phyloP scores from a whole-genome alignment of 495 filamentous ascomycete genomes.

The Xeromyces bisporus region DNA sequence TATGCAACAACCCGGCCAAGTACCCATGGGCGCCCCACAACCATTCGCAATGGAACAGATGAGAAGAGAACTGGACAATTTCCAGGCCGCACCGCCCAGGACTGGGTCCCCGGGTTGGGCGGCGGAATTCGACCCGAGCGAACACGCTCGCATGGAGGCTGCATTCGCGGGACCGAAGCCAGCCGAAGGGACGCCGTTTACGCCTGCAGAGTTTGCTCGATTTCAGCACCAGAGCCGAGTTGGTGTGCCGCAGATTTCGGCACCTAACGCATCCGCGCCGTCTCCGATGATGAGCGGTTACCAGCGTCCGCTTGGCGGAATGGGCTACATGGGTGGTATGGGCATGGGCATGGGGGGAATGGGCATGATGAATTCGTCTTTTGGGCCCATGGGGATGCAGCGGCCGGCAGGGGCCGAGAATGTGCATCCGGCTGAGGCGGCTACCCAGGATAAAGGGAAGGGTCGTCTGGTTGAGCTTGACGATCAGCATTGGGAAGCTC shows the following conservation, averaged over 20 bases:
- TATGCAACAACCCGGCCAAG: constrained; percentile 51
- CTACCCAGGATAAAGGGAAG: constrained; percentile 61
- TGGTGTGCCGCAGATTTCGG: constrained; percentile 37
- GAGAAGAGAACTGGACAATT: constrained; percentile 44
- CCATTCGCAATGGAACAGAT: constrained; percentile 58
- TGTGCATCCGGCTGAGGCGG: constrained; percentile 31
- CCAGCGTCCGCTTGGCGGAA: constrained; percentile 46
- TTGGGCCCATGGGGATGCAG: constrained; percentile 11
- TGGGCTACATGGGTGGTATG: constrained; percentile 30
- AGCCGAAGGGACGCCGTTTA: constrained; percentile 43
- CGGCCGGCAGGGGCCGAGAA: constrained; percentile 30
- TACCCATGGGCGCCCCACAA: constrained; percentile 32
- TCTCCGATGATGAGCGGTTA: constrained; percentile 36
- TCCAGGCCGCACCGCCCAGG: constrained; percentile 38
- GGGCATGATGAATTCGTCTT: constrained; percentile 21
- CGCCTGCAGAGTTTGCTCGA: constrained; percentile 67
- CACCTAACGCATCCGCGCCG: constrained; percentile 28
- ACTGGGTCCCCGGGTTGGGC: constrained; percentile 49
- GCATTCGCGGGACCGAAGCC: constrained; percentile 45
- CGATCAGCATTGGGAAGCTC: constrained; percentile 86
- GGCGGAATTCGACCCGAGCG: constrained; percentile 47
- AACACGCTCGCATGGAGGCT: constrained; percentile 65
- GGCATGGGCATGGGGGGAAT: constrained; percentile 33
- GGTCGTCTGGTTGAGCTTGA: constrained; percentile 82
- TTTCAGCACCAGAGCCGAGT: constrained; percentile 57